phyloP scores from a whole-genome alignment of 1,139 yeast genomes.

The Scheffersomyces lignicola region DNA sequence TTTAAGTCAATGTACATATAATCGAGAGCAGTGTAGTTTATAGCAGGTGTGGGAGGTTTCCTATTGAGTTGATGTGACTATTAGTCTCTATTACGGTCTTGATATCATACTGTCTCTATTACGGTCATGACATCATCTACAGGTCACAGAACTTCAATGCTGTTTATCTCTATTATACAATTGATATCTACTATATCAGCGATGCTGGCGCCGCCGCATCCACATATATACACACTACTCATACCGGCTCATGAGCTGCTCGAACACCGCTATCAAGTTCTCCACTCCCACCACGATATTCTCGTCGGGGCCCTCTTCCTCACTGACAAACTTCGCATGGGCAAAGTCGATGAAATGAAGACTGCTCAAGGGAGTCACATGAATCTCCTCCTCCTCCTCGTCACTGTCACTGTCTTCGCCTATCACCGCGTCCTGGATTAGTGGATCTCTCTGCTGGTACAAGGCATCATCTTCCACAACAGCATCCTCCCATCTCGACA shows the following conservation, averaged over 20 bases:
- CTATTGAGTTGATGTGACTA: too few relatives aligned
- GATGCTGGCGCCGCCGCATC: too few relatives aligned
- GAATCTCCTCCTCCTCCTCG: slow-evolving; percentile 21
- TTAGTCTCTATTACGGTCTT: too few relatives aligned
- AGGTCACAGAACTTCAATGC: too few relatives aligned
- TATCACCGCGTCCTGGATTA: slow-evolving; percentile 30
- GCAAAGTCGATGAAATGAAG: slow-evolving; percentile 86
- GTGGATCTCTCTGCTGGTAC: slow-evolving; percentile 36
- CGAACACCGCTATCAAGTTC: slow-evolving; percentile 51
- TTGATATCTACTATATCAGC: too few relatives aligned
- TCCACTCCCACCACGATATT: slow-evolving; percentile 68
- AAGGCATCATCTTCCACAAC: slow-evolving; percentile 19
- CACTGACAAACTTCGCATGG: slow-evolving; percentile 67
- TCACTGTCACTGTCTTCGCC: slow-evolving; percentile 34
- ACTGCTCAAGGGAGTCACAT: slow-evolving; percentile 28
- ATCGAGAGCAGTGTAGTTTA: too few relatives aligned
- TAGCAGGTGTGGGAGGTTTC: too few relatives aligned
- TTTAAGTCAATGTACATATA: too few relatives aligned
- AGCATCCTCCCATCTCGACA: slow-evolving; percentile 42
- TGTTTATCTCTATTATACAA: too few relatives aligned
- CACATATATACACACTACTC: too few relatives aligned
- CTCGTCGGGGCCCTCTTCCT: slow-evolving; percentile 64
- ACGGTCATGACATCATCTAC: too few relatives aligned
- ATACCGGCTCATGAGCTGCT: slow-evolving; percentile 15
- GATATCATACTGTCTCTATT: too few relatives aligned